phyloP scores from a whole-genome alignment of 805 yeast genomes.

The Danielia reshetovae region DNA sequence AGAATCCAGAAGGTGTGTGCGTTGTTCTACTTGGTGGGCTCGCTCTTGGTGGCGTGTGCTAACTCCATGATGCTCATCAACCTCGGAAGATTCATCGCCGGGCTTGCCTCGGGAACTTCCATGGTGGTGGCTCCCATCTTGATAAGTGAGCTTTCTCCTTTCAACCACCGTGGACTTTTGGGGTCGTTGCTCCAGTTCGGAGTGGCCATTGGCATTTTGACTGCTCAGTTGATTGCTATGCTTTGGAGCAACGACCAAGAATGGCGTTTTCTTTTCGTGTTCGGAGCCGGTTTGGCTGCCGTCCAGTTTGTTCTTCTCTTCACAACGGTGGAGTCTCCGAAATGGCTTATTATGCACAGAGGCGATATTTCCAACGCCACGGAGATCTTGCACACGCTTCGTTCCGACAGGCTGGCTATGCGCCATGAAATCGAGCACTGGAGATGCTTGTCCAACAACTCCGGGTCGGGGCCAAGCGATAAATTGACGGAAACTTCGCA shows the following conservation, averaged over 20 bases:
- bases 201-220: conserved; percentile 35
- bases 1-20: conserved; percentile 15
- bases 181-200: conserved; percentile 39
- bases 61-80: conserved; percentile 17
- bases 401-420: conserved; percentile 30
- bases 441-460: conserved; percentile 23
- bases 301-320: conserved; percentile 29
- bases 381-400: conserved; percentile 21
- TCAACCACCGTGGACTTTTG: conserved; percentile 38
- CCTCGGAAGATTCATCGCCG: conserved; percentile 32
- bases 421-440: conserved; percentile 35
- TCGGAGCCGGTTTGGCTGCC: conserved; percentile 22
- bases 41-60: conserved; percentile 24
- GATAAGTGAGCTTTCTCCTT: conserved; percentile 37
- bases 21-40: conserved; percentile 23
- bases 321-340: conserved; percentile 38
- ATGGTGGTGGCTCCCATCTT: conserved; percentile 39
- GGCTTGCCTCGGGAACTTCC: conserved; percentile 37
- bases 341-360: conserved; percentile 34
- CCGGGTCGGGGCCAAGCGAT: conserved; percentile 1
- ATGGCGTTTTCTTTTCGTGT: conserved; percentile 34
- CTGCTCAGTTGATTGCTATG: conserved; percentile 30
- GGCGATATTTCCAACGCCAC: conserved; percentile 29
- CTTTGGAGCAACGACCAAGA: conserved; percentile 32
- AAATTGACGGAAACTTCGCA: conserved; percentile 4